Evolutionary conservation across 129 eudicot species (phyloP).

Genomic region (Smallanthus sonchifolius): DNA sequence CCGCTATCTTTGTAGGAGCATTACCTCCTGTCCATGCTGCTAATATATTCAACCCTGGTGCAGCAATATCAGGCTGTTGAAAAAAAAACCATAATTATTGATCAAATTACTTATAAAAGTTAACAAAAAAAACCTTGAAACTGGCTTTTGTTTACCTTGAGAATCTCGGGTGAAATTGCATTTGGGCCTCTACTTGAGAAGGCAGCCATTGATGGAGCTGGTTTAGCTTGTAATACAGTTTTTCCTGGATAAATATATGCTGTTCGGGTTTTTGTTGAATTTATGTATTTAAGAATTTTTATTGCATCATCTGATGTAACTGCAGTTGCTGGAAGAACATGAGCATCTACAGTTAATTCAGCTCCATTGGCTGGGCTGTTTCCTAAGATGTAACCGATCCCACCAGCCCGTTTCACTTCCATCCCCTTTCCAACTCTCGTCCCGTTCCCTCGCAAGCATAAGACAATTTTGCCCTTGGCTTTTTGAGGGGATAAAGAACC

Average conservation of each 20-base stretch:
- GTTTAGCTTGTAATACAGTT: conserved; percentile 41
- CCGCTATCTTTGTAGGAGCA: conserved; percentile 34
- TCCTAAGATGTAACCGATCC: conserved; percentile 71
- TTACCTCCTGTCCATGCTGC: conserved; percentile 68
- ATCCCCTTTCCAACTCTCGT: conserved; percentile 76
- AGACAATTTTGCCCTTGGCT: conserved; percentile 74
- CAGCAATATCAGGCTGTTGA: conserved; percentile 66
- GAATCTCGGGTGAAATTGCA: conserved; percentile 52
- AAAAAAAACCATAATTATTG: background rate
- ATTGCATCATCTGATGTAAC: conserved; percentile 46
- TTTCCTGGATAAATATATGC: conserved; percentile 48
- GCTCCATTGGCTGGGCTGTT: conserved; percentile 59
- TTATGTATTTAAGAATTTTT: conserved; percentile 54
- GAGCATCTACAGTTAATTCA: conserved; percentile 66
- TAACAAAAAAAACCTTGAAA: background rate
- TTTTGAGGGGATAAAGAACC: conserved; percentile 63
- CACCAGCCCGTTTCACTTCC: conserved; percentile 91
- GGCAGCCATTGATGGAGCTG: conserved; percentile 85
- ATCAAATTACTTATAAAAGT: background rate
- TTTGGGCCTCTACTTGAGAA: conserved; percentile 88
- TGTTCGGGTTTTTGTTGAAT: conserved; percentile 41
- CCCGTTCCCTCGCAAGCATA: conserved; percentile 84
- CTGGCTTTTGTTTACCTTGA: conserved; percentile 46
- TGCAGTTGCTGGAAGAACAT: conserved; percentile 86
- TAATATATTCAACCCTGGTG: conserved; percentile 72